Evolutionary conservation across 1,284 basidiomycete species (phyloP).

Genomic region (Rhodofomes roseus): DNA sequence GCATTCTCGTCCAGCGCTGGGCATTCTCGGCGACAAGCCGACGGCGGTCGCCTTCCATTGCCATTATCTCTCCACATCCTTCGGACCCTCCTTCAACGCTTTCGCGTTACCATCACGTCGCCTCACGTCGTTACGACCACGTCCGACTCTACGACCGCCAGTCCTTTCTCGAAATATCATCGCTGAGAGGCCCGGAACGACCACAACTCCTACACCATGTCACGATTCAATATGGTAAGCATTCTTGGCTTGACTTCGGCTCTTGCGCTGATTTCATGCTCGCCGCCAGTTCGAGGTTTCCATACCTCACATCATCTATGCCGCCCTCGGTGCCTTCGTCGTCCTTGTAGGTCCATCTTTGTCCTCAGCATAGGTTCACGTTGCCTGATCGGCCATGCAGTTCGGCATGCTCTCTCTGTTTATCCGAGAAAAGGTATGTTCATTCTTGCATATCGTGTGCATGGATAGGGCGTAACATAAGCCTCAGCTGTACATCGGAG

Average conservation of each 20-base stretch:
- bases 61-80: not conserved
- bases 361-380: constrained; percentile 45
- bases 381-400: constrained; percentile 33
- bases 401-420: constrained; percentile 95
- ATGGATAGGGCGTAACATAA: not conserved
- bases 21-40: constrained; percentile 1
- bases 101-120: not conserved
- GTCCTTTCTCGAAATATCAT: not conserved
- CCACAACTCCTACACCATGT: constrained; percentile 7
- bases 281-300: constrained; percentile 59
- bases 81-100: not conserved
- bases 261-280: not conserved
- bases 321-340: constrained; percentile 82
- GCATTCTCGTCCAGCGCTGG: not conserved
- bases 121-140: not conserved
- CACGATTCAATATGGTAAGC: constrained; percentile 24
- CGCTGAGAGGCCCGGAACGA: not conserved
- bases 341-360: constrained; percentile 53
- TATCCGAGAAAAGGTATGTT: constrained; percentile 78
- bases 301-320: constrained; percentile 75
- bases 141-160: not conserved
- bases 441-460: not conserved
- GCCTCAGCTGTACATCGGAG: constrained; percentile 83
- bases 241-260: not conserved
- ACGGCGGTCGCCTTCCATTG: not conserved